Evolutionary conservation across 345 rosid genomes (phyloP), one percentile per base, ranked within the genome.

Genomic region (Syzygium oleosum): DNA sequence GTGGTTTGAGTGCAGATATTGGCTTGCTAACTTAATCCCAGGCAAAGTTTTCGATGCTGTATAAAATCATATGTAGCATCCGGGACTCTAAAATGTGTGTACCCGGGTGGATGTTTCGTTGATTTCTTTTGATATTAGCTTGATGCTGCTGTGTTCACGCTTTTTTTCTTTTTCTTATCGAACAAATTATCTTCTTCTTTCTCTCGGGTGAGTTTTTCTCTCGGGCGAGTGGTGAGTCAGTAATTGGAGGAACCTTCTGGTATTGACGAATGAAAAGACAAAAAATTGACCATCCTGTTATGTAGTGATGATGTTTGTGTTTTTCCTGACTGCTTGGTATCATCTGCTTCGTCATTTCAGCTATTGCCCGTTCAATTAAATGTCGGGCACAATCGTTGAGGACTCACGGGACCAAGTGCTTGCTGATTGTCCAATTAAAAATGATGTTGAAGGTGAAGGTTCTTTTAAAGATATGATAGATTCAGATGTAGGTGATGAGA

Each of bases 401-500:
- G 91, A 91, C 84, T 89, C 54, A 25, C 91, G 88, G 80, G 93
- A 91, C 83, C 89, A 91, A 58, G 93, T 90, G 87, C 61, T 85
- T 41, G 56, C 59, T 63, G 92, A 84, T 52, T 89, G 84, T 79
- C 17, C 34, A 56, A 85, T 56, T 13, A 88, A 86, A 87, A 88
- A n/a, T 34, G 91, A 65, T 4, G 87, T 29, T 12, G 89, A 85
- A 12, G 90, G 87, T 31, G 15, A 9, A 2, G 46, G 34, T 27
- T 87, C 86, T 63, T 4, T 22, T 21, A 73, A 73, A 73, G 89
- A 91, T 51, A 38, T 84, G 25, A 85, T 86, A 54, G 91, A 87
- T 55, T 88, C 88, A 10, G 91, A 88, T 84, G 88, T 89, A 59
- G 77, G 52, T 25, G 89, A 88, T 27, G 89, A 84, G 86, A 89